Evolutionary conservation across 1,284 basidiomycete species (phyloP).

Genomic region (Leccinum griseonigrum): DNA sequence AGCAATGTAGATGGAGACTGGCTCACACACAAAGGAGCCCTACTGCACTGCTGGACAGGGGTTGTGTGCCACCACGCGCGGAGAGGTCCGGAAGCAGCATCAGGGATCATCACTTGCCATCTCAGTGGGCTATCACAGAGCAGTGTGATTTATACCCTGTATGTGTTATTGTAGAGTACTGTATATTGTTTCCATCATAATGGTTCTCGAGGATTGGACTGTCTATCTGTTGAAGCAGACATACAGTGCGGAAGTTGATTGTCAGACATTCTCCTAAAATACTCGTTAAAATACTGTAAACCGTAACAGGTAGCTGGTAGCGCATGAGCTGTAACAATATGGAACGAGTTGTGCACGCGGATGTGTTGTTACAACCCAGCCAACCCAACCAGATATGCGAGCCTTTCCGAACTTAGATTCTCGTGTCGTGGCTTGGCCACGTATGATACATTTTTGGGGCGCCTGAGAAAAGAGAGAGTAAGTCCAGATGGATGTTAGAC

Average conservation of each 20-base stretch:
- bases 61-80: too few species aligned
- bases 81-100: too few species aligned
- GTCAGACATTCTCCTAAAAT: not conserved
- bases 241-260: not conserved
- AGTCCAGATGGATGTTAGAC: not conserved
- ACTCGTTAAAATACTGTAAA: not conserved
- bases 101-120: too few species aligned
- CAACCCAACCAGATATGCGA: slow-evolving; percentile 14
- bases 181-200: too few species aligned
- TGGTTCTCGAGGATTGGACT: not conserved
- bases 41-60: too few species aligned
- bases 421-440: not conserved
- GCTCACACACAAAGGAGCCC: too few species aligned
- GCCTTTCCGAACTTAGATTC: slow-evolving; percentile 7
- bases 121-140: too few species aligned
- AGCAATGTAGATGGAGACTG: too few species aligned
- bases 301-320: not conserved
- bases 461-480: slow-evolving; percentile 3
- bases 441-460: slow-evolving; percentile 16
- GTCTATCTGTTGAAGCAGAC: not conserved
- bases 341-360: not conserved
- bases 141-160: too few species aligned
- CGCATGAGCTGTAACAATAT: not conserved
- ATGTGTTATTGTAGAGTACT: too few species aligned
- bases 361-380: not conserved